Evolutionary conservation across 2,329 filamentous ascomycete species (phyloP), one percentile per base, ranked within the genome.

Genomic region (Fusarium globosum): DNA sequence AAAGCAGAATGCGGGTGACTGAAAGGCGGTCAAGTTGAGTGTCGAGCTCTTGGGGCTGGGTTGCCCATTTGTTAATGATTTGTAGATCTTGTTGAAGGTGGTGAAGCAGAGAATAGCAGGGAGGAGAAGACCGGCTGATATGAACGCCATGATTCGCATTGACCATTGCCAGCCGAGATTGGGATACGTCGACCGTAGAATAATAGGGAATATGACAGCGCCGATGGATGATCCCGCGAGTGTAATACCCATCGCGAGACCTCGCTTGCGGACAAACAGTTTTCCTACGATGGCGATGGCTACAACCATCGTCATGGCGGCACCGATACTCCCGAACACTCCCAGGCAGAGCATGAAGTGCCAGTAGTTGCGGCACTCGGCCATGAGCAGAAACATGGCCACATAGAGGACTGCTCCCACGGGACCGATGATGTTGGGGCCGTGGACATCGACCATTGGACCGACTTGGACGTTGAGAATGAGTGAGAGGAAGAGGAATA

Each of bases 391-490:
- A 58, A 86, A 84, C 43, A 82, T 82, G 4, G 79, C 71, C 4
- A 85, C 76, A 51, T 82, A 85, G 1, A 79, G 72, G 4, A 79
- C 68, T 0, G 81, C 81, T 9, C 85, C 85, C 11, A 80, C 63
- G 7, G 83, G 75, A 1, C 82, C 77, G 20, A 88, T 78, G 30
- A 82, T 65, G 11, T 81, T 79, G 1, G 86, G 84, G 0, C 86
- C 86, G 43, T 86, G 85, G 1, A 80, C 80, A 63, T 88, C 86
- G 64, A 87, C 85, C 7, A 88, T 65, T 2, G 86, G 86, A 0
- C 86, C 86, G 13, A 86, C 81, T 72, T 86, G 85, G 9, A 87
- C 83, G 9, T 84, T 85, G 5, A 86, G 79, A 20, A 85, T 81
- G 0, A 87, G 76, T 0, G 82, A 80, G 2, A 87, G 72, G 51